These are phyloP conservation scores for Lentinula aciculospora DNA, from an alignment of 768 basidiomycete species.

Conservation along the genomic window DNA sequence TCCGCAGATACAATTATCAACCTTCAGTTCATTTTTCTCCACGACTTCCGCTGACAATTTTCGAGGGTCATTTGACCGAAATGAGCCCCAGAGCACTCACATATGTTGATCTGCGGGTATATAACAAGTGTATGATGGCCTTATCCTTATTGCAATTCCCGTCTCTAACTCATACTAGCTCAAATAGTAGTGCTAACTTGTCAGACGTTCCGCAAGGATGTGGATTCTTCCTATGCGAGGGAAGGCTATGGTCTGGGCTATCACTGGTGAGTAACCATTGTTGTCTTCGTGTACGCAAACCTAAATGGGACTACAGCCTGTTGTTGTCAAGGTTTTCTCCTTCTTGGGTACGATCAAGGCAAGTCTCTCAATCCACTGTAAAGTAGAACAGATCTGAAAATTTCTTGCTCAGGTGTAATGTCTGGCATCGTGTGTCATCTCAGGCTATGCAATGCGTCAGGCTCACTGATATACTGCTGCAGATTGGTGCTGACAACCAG, in stretches of 20 bases:
- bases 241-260: conserved; percentile 32
- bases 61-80: background rate
- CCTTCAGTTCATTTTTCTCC: background rate
- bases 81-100: background rate
- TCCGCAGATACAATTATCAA: background rate
- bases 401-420: conserved; percentile 23
- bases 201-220: conserved; percentile 15
- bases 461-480: background rate
- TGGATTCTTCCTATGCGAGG: conserved; percentile 30
- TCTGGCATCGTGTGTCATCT: conserved; percentile 26
- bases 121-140: no score
- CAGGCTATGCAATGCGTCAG: no score
- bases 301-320: conserved; percentile 20
- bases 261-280: conserved; percentile 23
- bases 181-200: background rate
- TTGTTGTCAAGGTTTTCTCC: conserved; percentile 34
- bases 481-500: conserved; percentile 37
- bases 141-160: background rate
- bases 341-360: conserved; percentile 30
- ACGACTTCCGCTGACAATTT: background rate
- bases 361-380: background rate
- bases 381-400: background rate
- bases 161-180: background rate
- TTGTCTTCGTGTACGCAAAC: background rate
- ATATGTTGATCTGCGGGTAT: background rate